Evolutionary conservation across 2,329 filamentous ascomycete species (phyloP), one percentile per base, ranked within the genome.

Genomic region (Pseudocercospora pini-densiflorae): DNA sequence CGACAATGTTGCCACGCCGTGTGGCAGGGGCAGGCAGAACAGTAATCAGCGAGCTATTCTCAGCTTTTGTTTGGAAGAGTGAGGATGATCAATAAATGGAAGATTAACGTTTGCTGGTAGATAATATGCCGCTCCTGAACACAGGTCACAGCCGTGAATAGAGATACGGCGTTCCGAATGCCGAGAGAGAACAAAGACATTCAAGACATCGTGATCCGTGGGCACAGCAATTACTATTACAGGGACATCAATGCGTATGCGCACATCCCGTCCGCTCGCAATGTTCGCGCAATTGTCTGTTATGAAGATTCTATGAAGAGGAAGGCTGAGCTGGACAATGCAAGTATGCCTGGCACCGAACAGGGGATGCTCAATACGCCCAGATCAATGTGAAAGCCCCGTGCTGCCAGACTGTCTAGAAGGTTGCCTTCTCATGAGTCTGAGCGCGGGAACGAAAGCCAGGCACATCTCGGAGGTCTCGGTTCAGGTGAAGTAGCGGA

Each of bases 1-100:
- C 40, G 40, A 43, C 21, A 51, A 51, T 51, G 47, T 51, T 24
- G 47, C 47, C 47, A 51, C 47, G 47, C 19, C 47, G 47, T 16
- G 47, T 51, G 47, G 47, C 51, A 29, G 21, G 45, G 45, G 23
- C 51, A 55, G 51, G 51, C 51, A 55, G 51, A 55, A 55, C 23
- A 31, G 27, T 55, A 55, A 29, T 33, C 51, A n/a, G 51, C 19
- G 51, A n/a, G 51, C 51, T 55, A 31, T 55, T n/a, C 24, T 19
- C 16, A 29, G 51, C 16, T n/a, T 12, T n/a, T 55, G 21, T 51
- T 31, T 31, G 47, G 47, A 21, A 23, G 1, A 14, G 47, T 16
- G 19, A 23, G 47, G 24, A 51, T 27, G 21, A 1, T 8, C 47
- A 27, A 27, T 23, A 27, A 51, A 23, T 51, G 19, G 21, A 24